These are phyloP conservation scores for Rhodotorula sp. DNA, from an alignment of 1,284 basidiomycete species.

Conservation along the genomic window DNA sequence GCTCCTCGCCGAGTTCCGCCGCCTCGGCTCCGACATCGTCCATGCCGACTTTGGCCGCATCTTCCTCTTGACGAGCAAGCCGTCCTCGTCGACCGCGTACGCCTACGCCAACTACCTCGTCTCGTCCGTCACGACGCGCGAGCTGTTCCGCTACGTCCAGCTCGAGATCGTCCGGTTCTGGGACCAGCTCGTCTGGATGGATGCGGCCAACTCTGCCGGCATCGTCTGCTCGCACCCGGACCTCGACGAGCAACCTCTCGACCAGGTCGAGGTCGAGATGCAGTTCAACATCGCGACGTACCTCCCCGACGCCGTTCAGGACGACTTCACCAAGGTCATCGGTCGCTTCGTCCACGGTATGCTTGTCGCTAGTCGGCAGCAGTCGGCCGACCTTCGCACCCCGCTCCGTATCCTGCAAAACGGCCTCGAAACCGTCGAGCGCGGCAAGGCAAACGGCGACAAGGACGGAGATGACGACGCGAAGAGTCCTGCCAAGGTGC, in stretches of 20 bases:
- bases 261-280: conserved; percentile 66
- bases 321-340: conserved; percentile 70
- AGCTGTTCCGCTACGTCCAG: conserved; percentile 90
- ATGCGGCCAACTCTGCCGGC: conserved; percentile 87
- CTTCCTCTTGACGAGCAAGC: conserved; percentile 89
- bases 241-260: conserved; percentile 57
- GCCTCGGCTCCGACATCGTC: conserved; percentile 87
- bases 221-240: conserved; percentile 77
- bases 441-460: conserved; percentile 61
- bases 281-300: conserved; percentile 93
- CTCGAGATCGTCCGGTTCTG: conserved; percentile 87
- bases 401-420: conserved; percentile 75
- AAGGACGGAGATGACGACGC: conserved; percentile 63
- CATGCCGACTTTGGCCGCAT: conserved; percentile 94
- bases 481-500: conserved; percentile 63
- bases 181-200: conserved; percentile 95
- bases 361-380: conserved; percentile 69
- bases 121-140: conserved; percentile 87
- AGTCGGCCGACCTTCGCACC: conserved; percentile 55
- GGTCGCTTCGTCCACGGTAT: conserved; percentile 84
- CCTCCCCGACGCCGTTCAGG: conserved; percentile 78
- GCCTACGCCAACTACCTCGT: conserved; percentile 91
- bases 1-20: conserved; percentile 92
- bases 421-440: conserved; percentile 56
- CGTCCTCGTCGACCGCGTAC: conserved; percentile 82